Percentiles rank a stretch among this genome's conserved stretches.
Evolutionary conservation across 75 land plant species (phyloP).

Genomic region (Gnetum montanum): DNA sequence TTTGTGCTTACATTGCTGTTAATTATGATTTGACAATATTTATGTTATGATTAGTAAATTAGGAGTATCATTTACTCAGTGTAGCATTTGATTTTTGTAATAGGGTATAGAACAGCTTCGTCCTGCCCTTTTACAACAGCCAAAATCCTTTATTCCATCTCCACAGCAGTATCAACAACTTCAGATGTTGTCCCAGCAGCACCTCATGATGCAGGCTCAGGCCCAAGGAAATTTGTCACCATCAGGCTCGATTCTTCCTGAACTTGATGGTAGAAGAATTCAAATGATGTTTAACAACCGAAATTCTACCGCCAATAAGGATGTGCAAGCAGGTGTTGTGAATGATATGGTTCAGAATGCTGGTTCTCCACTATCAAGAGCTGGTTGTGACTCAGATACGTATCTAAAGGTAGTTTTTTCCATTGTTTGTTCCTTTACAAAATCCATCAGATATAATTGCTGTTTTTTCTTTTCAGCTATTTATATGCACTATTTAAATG

Average conservation of each 20-base stretch:
- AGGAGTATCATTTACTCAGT: too few species aligned
- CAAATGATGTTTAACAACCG: conserved; percentile 60
- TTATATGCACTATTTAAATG: too few species aligned
- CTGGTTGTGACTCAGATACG: conserved; percentile 55
- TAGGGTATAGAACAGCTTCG: conserved; percentile 93
- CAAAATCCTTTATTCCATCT: conserved; percentile 68
- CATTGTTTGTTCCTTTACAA: too few species aligned
- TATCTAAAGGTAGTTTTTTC: conserved; percentile 54
- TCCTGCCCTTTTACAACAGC: conserved; percentile 61
- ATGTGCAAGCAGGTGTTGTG: conserved; percentile 56
- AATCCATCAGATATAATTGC: too few species aligned
- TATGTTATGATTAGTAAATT: too few species aligned
- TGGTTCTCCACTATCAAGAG: conserved; percentile 50
- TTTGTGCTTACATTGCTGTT: too few species aligned
- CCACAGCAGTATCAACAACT: conserved; percentile 74
- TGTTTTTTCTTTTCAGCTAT: too few species aligned
- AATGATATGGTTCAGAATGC: conserved; percentile 68
- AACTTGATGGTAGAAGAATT: conserved; percentile 64
- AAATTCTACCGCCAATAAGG: conserved; percentile 47
- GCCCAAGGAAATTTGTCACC: conserved; percentile 74
- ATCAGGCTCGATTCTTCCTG: conserved; percentile 29
- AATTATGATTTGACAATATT: too few species aligned
- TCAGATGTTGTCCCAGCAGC: conserved; percentile 73
- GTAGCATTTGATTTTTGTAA: background rate
- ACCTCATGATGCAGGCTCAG: conserved; percentile 45